Conservation (phyloP, 2,329 filamentous ascomycete genomes). For the Sporothrix brunneoviolacea region DNA sequence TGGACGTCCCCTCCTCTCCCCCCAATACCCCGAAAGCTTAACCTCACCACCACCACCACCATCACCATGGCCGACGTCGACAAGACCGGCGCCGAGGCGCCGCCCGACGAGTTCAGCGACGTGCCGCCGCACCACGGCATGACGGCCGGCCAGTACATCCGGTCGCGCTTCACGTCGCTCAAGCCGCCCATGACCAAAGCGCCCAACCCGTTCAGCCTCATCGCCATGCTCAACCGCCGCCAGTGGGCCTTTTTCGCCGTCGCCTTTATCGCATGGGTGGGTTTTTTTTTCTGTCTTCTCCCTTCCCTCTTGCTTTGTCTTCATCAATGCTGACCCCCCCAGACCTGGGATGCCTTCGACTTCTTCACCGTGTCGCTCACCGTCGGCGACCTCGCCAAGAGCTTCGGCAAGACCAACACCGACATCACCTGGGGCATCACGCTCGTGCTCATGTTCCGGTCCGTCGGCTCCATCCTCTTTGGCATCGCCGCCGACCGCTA, state of each 20-base stretch:
- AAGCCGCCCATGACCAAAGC: conserved; percentile 46
- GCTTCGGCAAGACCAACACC: conserved; percentile 49
- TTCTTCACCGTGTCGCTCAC: conserved; percentile 77
- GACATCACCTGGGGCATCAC: conserved; percentile 70
- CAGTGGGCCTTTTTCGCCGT: conserved; percentile 74
- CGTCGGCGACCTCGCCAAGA: conserved; percentile 58
- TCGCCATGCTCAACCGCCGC: conserved; percentile 54
- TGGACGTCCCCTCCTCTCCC: background rate
- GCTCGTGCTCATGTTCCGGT: conserved; percentile 66
- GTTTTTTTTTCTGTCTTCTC: background rate
- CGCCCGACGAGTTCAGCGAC: conserved; percentile 18
- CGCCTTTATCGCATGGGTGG: conserved; percentile 67
- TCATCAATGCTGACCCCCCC: background rate
- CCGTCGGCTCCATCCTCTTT: conserved; percentile 68
- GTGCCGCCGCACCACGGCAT: conserved; percentile 43
- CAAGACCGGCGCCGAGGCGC: conserved; percentile 13
- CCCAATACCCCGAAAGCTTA: background rate
- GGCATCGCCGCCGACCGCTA: conserved; percentile 72
- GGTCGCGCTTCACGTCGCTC: conserved; percentile 47
- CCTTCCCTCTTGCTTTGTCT: background rate
- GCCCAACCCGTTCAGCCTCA: conserved; percentile 67
- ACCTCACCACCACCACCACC: background rate
- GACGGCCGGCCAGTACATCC: conserved; percentile 39
- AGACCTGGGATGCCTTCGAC: conserved; percentile 19
- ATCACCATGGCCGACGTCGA: conserved; percentile 19